phyloP scores from a whole-genome alignment of 192 early-diverging fungal genomes.

The Pilobolus umbonatus region DNA sequence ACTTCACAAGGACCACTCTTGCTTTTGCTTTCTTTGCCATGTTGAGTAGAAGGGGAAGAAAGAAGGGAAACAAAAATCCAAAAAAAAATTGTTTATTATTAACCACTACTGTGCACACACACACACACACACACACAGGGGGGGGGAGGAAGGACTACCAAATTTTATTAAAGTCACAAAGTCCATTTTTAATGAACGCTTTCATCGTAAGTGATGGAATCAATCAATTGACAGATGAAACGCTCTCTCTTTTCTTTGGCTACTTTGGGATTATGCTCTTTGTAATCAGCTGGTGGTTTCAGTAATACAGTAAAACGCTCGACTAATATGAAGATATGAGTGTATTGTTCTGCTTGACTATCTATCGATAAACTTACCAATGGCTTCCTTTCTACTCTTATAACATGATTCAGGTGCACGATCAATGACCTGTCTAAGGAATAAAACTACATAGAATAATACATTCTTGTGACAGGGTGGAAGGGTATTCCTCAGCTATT shows the following conservation, averaged over 20 bases:
- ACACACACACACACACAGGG: too few species aligned
- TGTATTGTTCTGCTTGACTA: background rate
- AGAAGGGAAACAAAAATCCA: background rate
- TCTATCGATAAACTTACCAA: conserved; percentile 39
- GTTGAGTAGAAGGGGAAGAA: background rate
- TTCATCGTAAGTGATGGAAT: too few species aligned
- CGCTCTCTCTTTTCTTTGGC: conserved; percentile 18
- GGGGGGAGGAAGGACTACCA: too few species aligned
- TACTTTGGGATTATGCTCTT: conserved; percentile 29
- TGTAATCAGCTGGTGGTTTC: conserved; percentile 27
- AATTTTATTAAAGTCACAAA: too few species aligned
- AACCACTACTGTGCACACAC: too few species aligned
- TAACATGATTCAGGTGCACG: conserved; percentile 9
- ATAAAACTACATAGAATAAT: conserved; percentile 76
- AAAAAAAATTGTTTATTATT: too few species aligned
- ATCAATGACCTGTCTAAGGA: conserved; percentile 62
- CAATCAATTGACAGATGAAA: conserved; percentile 14
- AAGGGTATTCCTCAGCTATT: conserved; percentile 53
- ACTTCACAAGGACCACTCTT: conserved; percentile 79
- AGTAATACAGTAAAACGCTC: conserved; percentile 38
- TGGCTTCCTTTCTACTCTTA: conserved; percentile 29
- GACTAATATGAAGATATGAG: conserved; percentile 20
- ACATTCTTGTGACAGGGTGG: conserved; percentile 68
- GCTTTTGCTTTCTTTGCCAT: conserved; percentile 85
- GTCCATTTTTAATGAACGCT: too few species aligned